A percentile compares a stretch with the other conserved stretches of the same genome.
phyloP scores from a whole-genome alignment of 768 basidiomycete species.

The Xerocomus spinulosus region DNA sequence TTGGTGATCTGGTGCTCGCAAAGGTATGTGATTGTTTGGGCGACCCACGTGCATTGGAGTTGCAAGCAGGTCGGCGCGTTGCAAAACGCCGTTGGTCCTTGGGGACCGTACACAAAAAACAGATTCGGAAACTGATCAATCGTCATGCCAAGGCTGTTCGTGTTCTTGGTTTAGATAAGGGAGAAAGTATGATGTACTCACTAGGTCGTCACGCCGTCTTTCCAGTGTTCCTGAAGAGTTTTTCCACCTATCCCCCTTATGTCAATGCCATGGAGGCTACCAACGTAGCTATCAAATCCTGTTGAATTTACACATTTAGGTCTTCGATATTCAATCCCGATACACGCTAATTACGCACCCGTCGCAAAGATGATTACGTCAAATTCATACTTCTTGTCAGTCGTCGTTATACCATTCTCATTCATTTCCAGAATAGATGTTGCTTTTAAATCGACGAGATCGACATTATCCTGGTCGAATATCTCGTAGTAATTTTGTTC shows the following conservation, averaged over 20 bases:
- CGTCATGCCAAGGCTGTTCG: slow-evolving; percentile 12
- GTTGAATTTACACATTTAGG: too few species aligned
- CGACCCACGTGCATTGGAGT: slow-evolving; percentile 8
- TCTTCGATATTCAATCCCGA: too few species aligned
- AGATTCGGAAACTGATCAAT: slow-evolving; percentile 15
- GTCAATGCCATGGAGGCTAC: slow-evolving; percentile 6
- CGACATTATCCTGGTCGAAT: slow-evolving; percentile 15
- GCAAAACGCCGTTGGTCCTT: slow-evolving; percentile 6
- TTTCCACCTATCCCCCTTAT: slow-evolving; percentile 10
- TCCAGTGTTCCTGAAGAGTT: slow-evolving; percentile 16
- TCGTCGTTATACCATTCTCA: slow-evolving; percentile 7
- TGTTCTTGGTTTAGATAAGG: neutral
- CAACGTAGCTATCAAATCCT: slow-evolving; percentile 12
- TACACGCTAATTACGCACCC: slow-evolving; percentile 4
- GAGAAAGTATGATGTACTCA: neutral
- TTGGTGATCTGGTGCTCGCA: slow-evolving; percentile 11
- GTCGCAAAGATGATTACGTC: slow-evolving; percentile 17
- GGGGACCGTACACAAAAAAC: slow-evolving; percentile 10
- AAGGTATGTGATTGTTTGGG: slow-evolving; percentile 8
- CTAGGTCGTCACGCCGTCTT: slow-evolving; percentile 12
- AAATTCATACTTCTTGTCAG: slow-evolving; percentile 3
- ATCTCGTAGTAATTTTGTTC: slow-evolving; percentile 13
- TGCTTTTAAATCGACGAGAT: slow-evolving; percentile 8
- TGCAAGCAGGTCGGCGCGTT: slow-evolving; percentile 7
- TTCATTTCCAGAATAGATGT: slow-evolving; percentile 8